Evolutionary conservation across 179 eudicot species (phyloP), one percentile per base, ranked within the genome.

Genomic region (Corrigiola litoralis): DNA sequence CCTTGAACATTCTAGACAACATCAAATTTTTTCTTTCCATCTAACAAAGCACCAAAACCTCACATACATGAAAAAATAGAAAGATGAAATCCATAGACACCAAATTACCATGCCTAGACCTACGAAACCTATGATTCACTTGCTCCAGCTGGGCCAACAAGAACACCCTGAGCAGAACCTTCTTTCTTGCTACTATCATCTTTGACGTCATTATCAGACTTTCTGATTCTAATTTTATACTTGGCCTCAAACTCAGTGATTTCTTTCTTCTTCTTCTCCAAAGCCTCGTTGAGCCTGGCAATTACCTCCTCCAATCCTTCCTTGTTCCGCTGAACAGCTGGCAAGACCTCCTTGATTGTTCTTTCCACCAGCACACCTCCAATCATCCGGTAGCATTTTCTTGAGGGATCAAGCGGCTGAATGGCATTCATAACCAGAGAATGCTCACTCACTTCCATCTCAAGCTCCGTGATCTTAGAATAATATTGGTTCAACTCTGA

Each of bases 371-470:
- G 81, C 13, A 92, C 96, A 21, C 98, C 96, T 25, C 96, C 96
- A 59, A 89, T 87, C 98, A 92, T 92, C 4, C 98, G 82, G 68
- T 78, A 87, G 79, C 96, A 89, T 76, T 75, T 75, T 71, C 96
- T 81, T 6, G 90, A 77, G 20, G 88, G 95, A 71, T 92, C 96
- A 8, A 92, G 92, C 0, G 96, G 96, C 59, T 83, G 63, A 50
- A 89, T 87, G 58, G 98, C 98, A 44, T 81, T 87, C 42, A 89
- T 79, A 18, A 89, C 98, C 72, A 92, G 69, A 9, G 96, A 71
- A 75, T 92, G 96, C 65, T 92, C 98, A 38, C 92, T 87, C 14
- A 77, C 95, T 85, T 92, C 96, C 89, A 92, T 92, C 77, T 92
- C 98, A 0, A 92, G 88, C 79, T 92, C 98, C 0, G 95, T 92